Evolutionary conservation across 345 rosid species (phyloP), one percentile per base, ranked within the genome.

Genomic region (Murraya paniculata): DNA sequence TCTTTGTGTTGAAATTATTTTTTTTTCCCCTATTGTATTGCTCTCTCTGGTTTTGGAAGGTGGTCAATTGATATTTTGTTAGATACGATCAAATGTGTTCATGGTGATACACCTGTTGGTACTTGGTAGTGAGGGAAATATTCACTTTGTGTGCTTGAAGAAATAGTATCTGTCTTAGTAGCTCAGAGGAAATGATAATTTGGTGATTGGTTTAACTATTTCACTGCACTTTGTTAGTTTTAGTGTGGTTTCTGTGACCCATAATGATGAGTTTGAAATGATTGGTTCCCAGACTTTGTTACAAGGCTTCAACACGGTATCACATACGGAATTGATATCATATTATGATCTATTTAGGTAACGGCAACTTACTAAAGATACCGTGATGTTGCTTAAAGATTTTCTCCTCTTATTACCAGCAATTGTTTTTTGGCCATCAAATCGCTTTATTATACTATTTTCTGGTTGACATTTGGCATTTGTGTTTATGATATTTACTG

Each of bases 251-350:
- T 35, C 24, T 66, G 6, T 72, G 45, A 25, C 58, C 21, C 55
- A 16, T 55, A 28, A 50, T 72, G 73, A 61, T 79, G 58, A 58
- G 9, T 56, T 66, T 73, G 35, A 2, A 38, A 59, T 59, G 38
- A 28, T 53, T 74, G 56, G 61, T 61, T 56, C 70, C 21, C 68
- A 74, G 59, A 62, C 69, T 18, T 71, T n/a, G 67, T 77, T 81
- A 39, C 53, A 22, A n/a, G 72, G 74, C 61, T 59, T 73, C 36
- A 67, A 35, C 55, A 31, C 11, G 6, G 7, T 73, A 53, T 55
- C 61, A 30, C 56, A 9, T 48, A 45, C 18, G 62, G 75, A 65
- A 67, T 7, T 68, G 71, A 25, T 73, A 73, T 36, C 53, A 28
- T 68, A 25, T 66, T 48, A 27, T 24, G 45, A 57, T 18, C 39